Conservation (phyloP, 108 stramenopile genomes). For the Bacterosira constricta region DNA sequence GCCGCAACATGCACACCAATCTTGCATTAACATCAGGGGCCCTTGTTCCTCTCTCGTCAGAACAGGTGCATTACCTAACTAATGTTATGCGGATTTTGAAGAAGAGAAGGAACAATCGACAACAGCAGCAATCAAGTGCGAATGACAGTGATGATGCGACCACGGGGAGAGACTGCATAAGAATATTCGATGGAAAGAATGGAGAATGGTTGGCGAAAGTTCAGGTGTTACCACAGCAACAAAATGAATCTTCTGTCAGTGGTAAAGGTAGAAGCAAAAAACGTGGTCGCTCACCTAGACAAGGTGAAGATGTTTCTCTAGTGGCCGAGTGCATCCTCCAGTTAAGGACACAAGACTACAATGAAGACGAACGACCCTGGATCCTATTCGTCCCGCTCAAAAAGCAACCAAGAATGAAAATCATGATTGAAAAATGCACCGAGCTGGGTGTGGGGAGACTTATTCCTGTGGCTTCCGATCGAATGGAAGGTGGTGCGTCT, state of each 20-base stretch:
- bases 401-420: conserved; percentile 66
- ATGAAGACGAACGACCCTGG: conserved; percentile 24
- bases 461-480: conserved; percentile 46
- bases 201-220: conserved; percentile 82
- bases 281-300: conserved; percentile 19
- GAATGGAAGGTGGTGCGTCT: conserved; percentile 34
- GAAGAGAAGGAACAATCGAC: not conserved
- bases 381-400: conserved; percentile 62
- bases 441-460: conserved; percentile 64
- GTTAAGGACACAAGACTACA: conserved; percentile 43
- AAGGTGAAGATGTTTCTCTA: conserved; percentile 17
- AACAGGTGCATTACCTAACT: conserved; percentile 75
- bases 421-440: conserved; percentile 79
- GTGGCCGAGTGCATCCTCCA: conserved; percentile 55
- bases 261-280: conserved; percentile 3
- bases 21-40: not conserved
- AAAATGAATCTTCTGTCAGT: not conserved
- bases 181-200: conserved; percentile 75
- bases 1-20: not conserved
- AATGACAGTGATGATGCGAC: not conserved
- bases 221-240: not conserved
- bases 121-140: not conserved
- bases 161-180: conserved; percentile 33
- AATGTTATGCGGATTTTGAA: conserved; percentile 77
- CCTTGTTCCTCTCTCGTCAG: conserved; percentile 42